Percentiles rank a stretch among this genome's conserved stretches.
These are phyloP conservation scores for Epichloe sibirici DNA, from an alignment of 2,329 filamentous ascomycete species.

Conservation along the genomic window DNA sequence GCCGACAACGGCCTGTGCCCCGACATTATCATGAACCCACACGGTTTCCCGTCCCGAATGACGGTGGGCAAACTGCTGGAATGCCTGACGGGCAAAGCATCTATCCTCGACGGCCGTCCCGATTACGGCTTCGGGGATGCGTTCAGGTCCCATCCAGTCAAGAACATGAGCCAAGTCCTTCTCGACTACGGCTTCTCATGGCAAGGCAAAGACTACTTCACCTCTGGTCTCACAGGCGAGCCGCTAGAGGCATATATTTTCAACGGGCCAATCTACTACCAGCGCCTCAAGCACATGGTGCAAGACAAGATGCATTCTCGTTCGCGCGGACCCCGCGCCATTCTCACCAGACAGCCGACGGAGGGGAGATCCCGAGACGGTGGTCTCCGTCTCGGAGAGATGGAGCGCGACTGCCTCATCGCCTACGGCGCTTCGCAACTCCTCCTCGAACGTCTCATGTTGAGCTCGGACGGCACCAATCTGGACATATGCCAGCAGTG, in stretches of 20 bases:
- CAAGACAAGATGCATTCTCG: constrained; percentile 99
- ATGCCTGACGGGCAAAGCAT: constrained; percentile 86
- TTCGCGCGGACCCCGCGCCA: constrained; percentile 76
- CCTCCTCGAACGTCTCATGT: constrained; percentile 85
- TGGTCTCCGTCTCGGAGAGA: constrained; percentile 87
- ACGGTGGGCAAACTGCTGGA: constrained; percentile 97
- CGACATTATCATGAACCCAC: constrained; percentile 99
- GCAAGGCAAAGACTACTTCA: constrained; percentile 95
- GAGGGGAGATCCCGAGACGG: constrained; percentile 90
- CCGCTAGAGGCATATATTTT: constrained; percentile 92
- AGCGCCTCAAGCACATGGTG: constrained; percentile 99
- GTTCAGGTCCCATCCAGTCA: constrained; percentile 71
- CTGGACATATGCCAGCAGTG: constrained; percentile 92
- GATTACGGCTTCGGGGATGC: constrained; percentile 76
- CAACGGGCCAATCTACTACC: constrained; percentile 98
- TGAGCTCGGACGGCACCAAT: constrained; percentile 78
- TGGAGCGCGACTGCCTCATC: constrained; percentile 97
- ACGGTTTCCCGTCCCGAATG: constrained; percentile 99
- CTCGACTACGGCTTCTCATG: constrained; percentile 88
- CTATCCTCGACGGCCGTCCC: constrained; percentile 70
- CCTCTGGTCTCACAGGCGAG: constrained; percentile 89
- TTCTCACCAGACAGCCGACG: constrained; percentile 88
- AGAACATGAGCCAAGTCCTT: constrained; percentile 78
- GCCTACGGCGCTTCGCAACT: constrained; percentile 92
- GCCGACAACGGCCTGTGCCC: constrained; percentile 82